Conservation (phyloP, 331 rosid genomes). For the Pyracantha coccinea region DNA sequence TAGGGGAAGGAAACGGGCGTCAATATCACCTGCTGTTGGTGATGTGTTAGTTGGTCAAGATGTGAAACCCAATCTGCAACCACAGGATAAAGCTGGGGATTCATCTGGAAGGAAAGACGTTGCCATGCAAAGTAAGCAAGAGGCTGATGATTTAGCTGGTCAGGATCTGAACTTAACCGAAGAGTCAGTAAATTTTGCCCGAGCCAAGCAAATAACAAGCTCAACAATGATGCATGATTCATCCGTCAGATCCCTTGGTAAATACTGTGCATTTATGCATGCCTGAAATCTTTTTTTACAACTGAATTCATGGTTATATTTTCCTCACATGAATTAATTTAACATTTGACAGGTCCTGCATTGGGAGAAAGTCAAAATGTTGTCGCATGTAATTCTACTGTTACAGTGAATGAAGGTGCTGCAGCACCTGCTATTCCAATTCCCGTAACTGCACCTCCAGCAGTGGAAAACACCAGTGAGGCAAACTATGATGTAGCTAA, state of each 20-base stretch:
- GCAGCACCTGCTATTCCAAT: slow-evolving; percentile 24
- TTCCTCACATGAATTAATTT: neutral
- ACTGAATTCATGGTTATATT: neutral
- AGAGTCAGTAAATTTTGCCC: slow-evolving; percentile 22
- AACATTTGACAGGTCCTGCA: slow-evolving; percentile 41
- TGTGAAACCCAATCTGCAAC: slow-evolving; percentile 27
- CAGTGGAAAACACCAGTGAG: slow-evolving; percentile 21
- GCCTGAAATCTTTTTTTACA: neutral
- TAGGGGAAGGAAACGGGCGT: slow-evolving; percentile 70
- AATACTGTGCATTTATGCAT: slow-evolving; percentile 8
- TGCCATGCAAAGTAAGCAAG: slow-evolving; percentile 22
- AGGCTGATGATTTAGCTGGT: slow-evolving; percentile 22
- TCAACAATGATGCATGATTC: slow-evolving; percentile 33
- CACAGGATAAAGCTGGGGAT: slow-evolving; percentile 31
- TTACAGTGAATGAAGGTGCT: slow-evolving; percentile 19
- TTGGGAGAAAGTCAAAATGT: slow-evolving; percentile 33
- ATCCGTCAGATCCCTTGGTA: slow-evolving; percentile 32
- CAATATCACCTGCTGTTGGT: slow-evolving; percentile 24
- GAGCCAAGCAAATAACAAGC: slow-evolving; percentile 30
- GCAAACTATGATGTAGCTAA: slow-evolving; percentile 25
- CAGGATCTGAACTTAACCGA: slow-evolving; percentile 29
- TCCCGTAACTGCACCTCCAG: slow-evolving; percentile 21
- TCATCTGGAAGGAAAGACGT: slow-evolving; percentile 22
- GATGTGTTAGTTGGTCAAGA: slow-evolving; percentile 34
- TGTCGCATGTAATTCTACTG: slow-evolving; percentile 23